phyloP scores from a whole-genome alignment of 768 basidiomycete genomes.

The Clitopilus hobsonii region DNA sequence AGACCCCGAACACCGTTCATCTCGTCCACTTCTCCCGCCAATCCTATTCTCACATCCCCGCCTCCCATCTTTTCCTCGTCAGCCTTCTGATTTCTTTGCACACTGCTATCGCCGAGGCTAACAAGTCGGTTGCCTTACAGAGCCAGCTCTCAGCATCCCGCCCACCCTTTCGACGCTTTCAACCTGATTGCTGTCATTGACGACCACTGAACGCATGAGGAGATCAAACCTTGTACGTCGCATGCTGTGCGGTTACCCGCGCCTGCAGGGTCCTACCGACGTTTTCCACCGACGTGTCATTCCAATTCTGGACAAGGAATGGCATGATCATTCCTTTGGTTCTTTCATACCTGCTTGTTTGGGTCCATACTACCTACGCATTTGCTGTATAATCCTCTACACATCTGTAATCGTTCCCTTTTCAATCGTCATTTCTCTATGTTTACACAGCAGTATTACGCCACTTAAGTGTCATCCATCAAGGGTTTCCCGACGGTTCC shows the following conservation, averaged over 20 bases:
- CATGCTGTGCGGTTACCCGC: neutral
- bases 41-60: neutral
- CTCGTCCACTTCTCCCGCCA: slow-evolving; percentile 1
- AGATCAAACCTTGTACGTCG: neutral
- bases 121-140: neutral
- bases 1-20: slow-evolving; percentile 9
- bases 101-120: neutral
- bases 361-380: neutral
- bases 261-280: neutral
- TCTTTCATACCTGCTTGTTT: neutral
- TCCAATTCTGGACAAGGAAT: neutral
- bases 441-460: neutral
- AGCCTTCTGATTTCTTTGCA: neutral
- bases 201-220: neutral
- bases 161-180: neutral
- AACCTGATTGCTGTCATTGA: neutral
- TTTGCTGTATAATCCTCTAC: too few species aligned
- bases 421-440: neutral
- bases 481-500: neutral
- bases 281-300: neutral
- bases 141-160: neutral
- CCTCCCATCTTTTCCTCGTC: slow-evolving; percentile 1
- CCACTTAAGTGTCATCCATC: neutral
- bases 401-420: too few species aligned
- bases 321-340: neutral